Percentiles rank a stretch among this genome's conserved stretches.
These are phyloP conservation scores for Maudiozyma humilis DNA, from an alignment of 1,139 yeast genomes.

Conservation along the genomic window DNA sequence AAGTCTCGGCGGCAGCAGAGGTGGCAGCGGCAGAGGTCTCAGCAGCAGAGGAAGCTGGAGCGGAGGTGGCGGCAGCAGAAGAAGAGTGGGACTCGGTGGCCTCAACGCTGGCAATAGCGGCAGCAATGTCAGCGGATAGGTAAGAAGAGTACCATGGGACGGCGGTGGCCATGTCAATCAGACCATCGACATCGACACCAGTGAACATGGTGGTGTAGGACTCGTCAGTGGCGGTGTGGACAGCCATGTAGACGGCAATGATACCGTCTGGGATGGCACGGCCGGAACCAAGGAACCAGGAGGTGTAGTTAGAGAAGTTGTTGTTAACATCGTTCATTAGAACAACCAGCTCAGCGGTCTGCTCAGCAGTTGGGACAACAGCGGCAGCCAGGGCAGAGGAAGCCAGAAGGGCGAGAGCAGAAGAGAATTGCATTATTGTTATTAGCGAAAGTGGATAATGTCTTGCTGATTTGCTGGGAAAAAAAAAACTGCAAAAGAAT, in stretches of 20 bases:
- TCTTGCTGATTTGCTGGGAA: neutral
- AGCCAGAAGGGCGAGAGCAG: neutral
- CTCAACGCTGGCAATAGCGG: constrained; percentile 1
- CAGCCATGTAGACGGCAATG: constrained; percentile 5
- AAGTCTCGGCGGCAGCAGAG: neutral
- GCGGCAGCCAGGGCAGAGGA: constrained; percentile 3
- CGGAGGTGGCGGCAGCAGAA: neutral
- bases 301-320: constrained; percentile 2
- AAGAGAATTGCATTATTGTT: neutral
- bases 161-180: constrained; percentile 5
- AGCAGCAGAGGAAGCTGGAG: neutral
- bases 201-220: constrained; percentile 9
- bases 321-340: constrained; percentile 6
- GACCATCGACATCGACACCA: constrained; percentile 2
- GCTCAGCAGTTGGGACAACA: constrained; percentile 2
- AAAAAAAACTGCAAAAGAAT: neutral
- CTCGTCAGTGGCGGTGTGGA: constrained; percentile 5
- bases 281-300: constrained; percentile 6
- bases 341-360: constrained; percentile 7
- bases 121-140: constrained; percentile 7
- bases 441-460: constrained; percentile 2
- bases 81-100: neutral
- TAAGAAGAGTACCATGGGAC: constrained; percentile 10
- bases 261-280: constrained; percentile 6
- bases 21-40: neutral